Conservation (phyloP, 129 eudicot genomes). For the Chrysanthemum seticuspe region DNA sequence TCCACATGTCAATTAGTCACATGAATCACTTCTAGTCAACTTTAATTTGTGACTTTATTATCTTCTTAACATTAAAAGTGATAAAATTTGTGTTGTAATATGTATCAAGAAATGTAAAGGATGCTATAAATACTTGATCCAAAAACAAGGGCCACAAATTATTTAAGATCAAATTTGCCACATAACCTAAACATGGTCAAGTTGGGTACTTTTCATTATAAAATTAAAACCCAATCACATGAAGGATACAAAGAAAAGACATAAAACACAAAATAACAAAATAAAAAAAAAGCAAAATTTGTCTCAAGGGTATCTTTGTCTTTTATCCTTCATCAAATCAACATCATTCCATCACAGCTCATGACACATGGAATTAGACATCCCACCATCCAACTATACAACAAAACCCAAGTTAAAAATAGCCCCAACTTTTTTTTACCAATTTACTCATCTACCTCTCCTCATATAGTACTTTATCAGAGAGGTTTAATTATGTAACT, state of each 20-base stretch:
- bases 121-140: too few species aligned
- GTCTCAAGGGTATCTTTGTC: conserved; percentile 33
- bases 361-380: neutral
- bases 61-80: too few species aligned
- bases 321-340: conserved; percentile 18
- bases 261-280: conserved; percentile 3
- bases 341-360: conserved; percentile 1
- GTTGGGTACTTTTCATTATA: conserved; percentile 27
- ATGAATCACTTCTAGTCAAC: too few species aligned
- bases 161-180: conserved; percentile 3
- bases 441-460: conserved; percentile 30
- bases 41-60: too few species aligned
- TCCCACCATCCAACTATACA: conserved; percentile 21
- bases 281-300: conserved; percentile 29
- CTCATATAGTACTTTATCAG: conserved; percentile 28
- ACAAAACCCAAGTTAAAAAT: conserved; percentile 22
- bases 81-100: too few species aligned
- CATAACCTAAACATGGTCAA: conserved; percentile 20
- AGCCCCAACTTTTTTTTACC: conserved; percentile 6
- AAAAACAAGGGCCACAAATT: neutral
- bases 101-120: too few species aligned
- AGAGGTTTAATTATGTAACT: conserved; percentile 36
- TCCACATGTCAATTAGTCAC: too few species aligned
- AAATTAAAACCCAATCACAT: conserved; percentile 28
- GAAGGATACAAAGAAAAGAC: conserved; percentile 13